Conservation (phyloP, 108 stramenopile species). For the Nannochloropsis salina region DNA sequence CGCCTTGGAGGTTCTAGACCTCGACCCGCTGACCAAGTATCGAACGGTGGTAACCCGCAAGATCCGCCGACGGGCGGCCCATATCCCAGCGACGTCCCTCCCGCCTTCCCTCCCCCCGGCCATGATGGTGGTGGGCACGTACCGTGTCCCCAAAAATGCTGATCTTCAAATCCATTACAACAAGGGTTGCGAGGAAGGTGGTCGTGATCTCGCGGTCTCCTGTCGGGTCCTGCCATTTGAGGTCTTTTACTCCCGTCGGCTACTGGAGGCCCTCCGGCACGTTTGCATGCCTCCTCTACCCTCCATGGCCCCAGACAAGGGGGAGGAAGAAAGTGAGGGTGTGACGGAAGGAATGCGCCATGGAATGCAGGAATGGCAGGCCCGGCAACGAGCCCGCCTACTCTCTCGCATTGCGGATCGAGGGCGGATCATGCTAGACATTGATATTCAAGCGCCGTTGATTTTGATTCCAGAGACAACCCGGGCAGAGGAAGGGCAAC, state of each 20-base stretch:
- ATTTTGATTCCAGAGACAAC: constrained; percentile 2
- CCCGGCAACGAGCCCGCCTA: not conserved
- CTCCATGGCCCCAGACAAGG: not conserved
- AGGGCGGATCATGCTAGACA: not conserved
- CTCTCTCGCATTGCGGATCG: not conserved
- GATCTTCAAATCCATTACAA: not conserved
- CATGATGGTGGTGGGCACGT: not conserved
- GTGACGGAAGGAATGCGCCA: not conserved
- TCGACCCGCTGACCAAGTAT: not conserved
- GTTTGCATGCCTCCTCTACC: not conserved
- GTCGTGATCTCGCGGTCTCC: not conserved
- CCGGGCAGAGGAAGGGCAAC: not conserved
- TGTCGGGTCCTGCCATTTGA: not conserved
- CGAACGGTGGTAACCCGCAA: not conserved
- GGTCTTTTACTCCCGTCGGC: not conserved
- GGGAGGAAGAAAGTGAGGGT: not conserved
- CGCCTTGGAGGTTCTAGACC: not conserved
- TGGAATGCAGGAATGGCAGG: not conserved
- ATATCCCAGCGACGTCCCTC: not conserved
- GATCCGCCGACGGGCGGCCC: not conserved
- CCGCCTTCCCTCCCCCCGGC: not conserved
- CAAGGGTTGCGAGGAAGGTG: not conserved
- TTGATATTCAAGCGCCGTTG: not conserved
- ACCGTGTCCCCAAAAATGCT: not conserved
- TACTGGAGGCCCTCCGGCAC: not conserved